phyloP scores from a whole-genome alignment of 805 yeast species.

The Brettanomyces nanus region DNA sequence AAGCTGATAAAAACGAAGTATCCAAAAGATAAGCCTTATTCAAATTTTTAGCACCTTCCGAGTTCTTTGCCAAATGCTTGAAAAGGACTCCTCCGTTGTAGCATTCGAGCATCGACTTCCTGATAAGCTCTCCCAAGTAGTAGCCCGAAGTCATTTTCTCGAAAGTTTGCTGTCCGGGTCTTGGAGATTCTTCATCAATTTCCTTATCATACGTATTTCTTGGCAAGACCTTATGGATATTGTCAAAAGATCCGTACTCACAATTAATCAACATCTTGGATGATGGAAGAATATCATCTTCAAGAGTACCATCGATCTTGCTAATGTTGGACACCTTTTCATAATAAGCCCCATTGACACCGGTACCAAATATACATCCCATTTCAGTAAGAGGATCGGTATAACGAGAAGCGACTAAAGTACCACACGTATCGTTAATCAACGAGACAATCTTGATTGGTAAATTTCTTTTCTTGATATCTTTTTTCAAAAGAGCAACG shows the following conservation, averaged over 20 bases:
- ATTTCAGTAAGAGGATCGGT: constrained; percentile 84
- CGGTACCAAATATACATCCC: constrained; percentile 98
- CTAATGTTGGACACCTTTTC: constrained; percentile 72
- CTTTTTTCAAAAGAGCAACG: constrained; percentile 79
- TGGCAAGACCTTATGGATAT: constrained; percentile 80
- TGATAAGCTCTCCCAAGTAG: constrained; percentile 87
- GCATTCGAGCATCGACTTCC: constrained; percentile 73
- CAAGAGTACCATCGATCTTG: constrained; percentile 69
- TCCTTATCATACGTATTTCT: constrained; percentile 80
- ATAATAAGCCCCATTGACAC: constrained; percentile 96
- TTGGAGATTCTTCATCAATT: constrained; percentile 84
- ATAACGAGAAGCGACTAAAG: constrained; percentile 92
- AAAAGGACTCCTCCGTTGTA: constrained; percentile 61
- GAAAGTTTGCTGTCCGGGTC: constrained; percentile 95
- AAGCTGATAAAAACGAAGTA: constrained; percentile 77
- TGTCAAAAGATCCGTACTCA: constrained; percentile 98
- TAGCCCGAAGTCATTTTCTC: constrained; percentile 98
- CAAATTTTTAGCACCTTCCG: constrained; percentile 57
- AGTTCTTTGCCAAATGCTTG: constrained; percentile 34
- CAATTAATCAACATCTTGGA: constrained; percentile 95
- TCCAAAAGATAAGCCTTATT: constrained; percentile 68
- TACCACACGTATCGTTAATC: constrained; percentile 96
- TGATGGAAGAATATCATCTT: constrained; percentile 54
- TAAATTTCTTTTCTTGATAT: constrained; percentile 55
- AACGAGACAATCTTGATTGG: constrained; percentile 90